phyloP scores from a whole-genome alignment of 371 early-diverging fungal species.

The Mortierella sp. region DNA sequence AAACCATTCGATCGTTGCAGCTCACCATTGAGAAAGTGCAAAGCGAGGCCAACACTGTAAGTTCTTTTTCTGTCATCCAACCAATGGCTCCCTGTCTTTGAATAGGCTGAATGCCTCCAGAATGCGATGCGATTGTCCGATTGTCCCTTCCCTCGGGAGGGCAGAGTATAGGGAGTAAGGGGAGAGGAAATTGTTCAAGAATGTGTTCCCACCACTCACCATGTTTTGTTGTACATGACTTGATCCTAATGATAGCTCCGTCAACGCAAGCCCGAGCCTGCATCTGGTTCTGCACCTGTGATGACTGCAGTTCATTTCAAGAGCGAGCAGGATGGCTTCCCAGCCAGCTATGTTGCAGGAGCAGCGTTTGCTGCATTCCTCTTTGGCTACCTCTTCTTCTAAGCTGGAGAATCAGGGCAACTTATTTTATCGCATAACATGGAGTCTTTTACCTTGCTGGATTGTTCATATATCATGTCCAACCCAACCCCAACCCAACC shows the following conservation, averaged over 20 bases:
- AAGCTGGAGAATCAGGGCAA: constrained; percentile 16
- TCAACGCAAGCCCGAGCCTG: constrained; percentile 40
- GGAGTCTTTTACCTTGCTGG: constrained; percentile 1
- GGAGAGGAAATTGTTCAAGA: too few species aligned
- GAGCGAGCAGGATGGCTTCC: constrained; percentile 62
- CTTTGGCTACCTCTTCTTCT: constrained; percentile 63
- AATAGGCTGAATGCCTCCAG: too few species aligned
- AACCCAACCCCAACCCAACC: too few species aligned
- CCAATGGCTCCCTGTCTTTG: too few species aligned
- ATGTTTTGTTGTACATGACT: background rate
- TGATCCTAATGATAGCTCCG: constrained; percentile 21
- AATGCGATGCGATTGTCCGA: background rate
- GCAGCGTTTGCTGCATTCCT: constrained; percentile 59
- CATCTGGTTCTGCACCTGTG: constrained; percentile 30
- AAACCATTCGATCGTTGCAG: constrained; percentile 31
- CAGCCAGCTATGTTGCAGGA: constrained; percentile 58
- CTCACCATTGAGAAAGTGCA: constrained; percentile 24
- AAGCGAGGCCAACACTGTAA: constrained; percentile 36
- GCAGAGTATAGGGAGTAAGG: too few species aligned
- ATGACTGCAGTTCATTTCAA: constrained; percentile 65
- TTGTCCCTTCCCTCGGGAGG: background rate
- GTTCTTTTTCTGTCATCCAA: background rate
- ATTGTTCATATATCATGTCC: too few species aligned
- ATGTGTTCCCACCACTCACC: too few species aligned
- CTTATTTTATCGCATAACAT: background rate